Conservation (phyloP, 2,329 filamentous ascomycete genomes). For the Stemphylium beticola region DNA sequence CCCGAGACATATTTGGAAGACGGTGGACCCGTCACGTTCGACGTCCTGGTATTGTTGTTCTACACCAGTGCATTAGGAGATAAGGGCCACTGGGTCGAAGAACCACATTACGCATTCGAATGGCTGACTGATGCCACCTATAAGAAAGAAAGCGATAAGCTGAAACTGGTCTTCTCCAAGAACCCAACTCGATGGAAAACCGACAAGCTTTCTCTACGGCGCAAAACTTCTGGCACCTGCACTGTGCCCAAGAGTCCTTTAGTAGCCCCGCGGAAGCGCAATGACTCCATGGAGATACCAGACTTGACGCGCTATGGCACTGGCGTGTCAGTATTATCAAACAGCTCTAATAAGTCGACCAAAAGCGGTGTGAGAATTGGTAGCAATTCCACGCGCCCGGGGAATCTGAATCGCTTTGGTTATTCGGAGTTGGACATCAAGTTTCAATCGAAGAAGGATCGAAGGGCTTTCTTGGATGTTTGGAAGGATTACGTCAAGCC, state of each 20-base stretch:
- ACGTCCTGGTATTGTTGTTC: conserved; percentile 37
- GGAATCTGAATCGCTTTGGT: conserved; percentile 35
- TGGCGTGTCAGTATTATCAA: conserved; percentile 19
- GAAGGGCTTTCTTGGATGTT: conserved; percentile 34
- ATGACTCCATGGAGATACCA: conserved; percentile 17
- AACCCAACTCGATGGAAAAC: conserved; percentile 33
- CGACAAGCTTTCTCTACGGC: conserved; percentile 33
- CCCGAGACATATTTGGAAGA: conserved; percentile 26
- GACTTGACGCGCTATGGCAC: conserved; percentile 17
- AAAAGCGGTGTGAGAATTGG: conserved; percentile 15
- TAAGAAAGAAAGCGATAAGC: conserved; percentile 31
- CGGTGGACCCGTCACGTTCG: conserved; percentile 18
- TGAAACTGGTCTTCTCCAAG: conserved; percentile 38
- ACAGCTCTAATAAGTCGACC: conserved; percentile 17
- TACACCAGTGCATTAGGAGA: conserved; percentile 40
- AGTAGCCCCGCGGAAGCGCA: conserved; percentile 8
- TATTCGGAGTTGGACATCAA: conserved; percentile 38
- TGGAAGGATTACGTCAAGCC: conserved; percentile 37
- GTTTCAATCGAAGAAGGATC: conserved; percentile 36
- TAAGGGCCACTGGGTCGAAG: conserved; percentile 43
- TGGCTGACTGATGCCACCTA: conserved; percentile 33
- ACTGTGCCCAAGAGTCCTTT: conserved; percentile 3
- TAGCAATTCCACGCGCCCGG: background rate
- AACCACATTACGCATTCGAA: conserved; percentile 42
- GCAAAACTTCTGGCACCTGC: conserved; percentile 24